Percentiles rank a stretch among this genome's conserved stretches.
Evolutionary conservation across 192 early-diverging fungal genomes (phyloP).

Genomic region (Pilobolus umbonatus): DNA sequence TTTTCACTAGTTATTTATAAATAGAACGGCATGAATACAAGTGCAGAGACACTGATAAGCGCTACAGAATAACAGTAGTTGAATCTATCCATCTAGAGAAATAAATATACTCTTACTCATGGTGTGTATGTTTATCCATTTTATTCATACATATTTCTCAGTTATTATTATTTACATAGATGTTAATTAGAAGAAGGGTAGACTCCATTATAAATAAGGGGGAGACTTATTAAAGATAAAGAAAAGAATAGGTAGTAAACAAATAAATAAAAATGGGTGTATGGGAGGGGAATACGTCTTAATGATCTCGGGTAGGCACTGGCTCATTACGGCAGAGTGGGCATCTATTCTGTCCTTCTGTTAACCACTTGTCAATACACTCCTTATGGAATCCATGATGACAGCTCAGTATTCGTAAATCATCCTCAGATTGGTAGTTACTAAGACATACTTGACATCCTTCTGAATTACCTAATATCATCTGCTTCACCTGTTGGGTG

Average conservation of each 20-base stretch:
- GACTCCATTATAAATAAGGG: too few relatives aligned
- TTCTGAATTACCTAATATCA: slow-evolving; percentile 12
- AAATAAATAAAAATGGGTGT: background rate
- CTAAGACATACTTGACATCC: slow-evolving; percentile 45
- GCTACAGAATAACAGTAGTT: too few relatives aligned
- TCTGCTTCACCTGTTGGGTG: background rate
- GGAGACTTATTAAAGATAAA: background rate
- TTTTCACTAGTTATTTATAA: too few relatives aligned
- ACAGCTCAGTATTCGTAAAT: slow-evolving; percentile 39
- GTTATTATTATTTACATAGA: too few relatives aligned
- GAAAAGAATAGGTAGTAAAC: background rate
- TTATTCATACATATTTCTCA: too few relatives aligned
- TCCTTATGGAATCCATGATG: slow-evolving; percentile 45
- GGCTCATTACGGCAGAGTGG: slow-evolving; percentile 46
- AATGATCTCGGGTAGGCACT: slow-evolving; percentile 26
- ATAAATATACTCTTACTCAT: too few relatives aligned
- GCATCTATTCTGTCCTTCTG: slow-evolving; percentile 39
- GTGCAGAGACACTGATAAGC: too few relatives aligned
- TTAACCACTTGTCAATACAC: slow-evolving; percentile 49
- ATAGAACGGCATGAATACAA: too few relatives aligned
- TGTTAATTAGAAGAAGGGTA: too few relatives aligned
- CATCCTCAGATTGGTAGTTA: slow-evolving; percentile 39
- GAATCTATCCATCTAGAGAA: too few relatives aligned
- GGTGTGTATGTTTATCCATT: too few relatives aligned
- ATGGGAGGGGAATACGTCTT: background rate